phyloP scores from a whole-genome alignment of 1,284 basidiomycete species.

The Pseudozyma pruni region DNA sequence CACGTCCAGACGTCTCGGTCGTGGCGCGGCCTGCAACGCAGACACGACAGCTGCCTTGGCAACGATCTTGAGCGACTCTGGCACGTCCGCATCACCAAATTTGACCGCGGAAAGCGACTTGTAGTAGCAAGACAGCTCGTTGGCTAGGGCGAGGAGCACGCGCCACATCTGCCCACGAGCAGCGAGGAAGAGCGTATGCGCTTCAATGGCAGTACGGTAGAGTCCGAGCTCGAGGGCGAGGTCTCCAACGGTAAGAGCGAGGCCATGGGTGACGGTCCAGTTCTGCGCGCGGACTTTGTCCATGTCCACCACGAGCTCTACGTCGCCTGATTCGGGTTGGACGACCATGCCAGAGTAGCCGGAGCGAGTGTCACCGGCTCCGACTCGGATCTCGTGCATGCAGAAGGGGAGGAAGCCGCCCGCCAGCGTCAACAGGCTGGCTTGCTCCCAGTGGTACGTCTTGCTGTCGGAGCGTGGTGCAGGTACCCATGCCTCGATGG shows the following conservation, averaged over 20 bases:
- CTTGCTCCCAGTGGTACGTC: background rate
- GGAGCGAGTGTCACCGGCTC: slow-evolving; percentile 24
- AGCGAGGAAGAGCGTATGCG: slow-evolving; percentile 35
- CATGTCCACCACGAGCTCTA: slow-evolving; percentile 2
- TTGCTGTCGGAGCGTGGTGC: background rate
- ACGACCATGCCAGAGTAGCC: slow-evolving; percentile 35
- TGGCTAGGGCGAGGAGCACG: slow-evolving; percentile 22
- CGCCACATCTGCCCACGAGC: slow-evolving; percentile 38
- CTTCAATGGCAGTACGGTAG: slow-evolving; percentile 31
- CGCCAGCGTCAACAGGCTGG: slow-evolving; percentile 2
- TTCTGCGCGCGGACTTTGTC: slow-evolving; percentile 30
- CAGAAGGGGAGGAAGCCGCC: slow-evolving; percentile 21
- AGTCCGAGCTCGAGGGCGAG: slow-evolving; percentile 25
- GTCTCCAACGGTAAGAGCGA: slow-evolving; percentile 33
- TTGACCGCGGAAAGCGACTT: background rate
- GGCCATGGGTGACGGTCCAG: slow-evolving; percentile 38
- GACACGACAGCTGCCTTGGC: slow-evolving; percentile 23
- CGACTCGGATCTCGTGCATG: slow-evolving; percentile 35
- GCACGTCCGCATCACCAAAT: background rate
- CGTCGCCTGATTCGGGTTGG: background rate
- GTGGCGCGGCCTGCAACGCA: slow-evolving; percentile 20
- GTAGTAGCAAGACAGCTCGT: slow-evolving; percentile 21
- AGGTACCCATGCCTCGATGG: slow-evolving; percentile 14
- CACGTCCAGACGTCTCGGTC: slow-evolving; percentile 12
- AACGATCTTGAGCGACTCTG: slow-evolving; percentile 12